Conservation (phyloP, 768 basidiomycete species). For the Agaricus sinodeliciosus region DNA sequence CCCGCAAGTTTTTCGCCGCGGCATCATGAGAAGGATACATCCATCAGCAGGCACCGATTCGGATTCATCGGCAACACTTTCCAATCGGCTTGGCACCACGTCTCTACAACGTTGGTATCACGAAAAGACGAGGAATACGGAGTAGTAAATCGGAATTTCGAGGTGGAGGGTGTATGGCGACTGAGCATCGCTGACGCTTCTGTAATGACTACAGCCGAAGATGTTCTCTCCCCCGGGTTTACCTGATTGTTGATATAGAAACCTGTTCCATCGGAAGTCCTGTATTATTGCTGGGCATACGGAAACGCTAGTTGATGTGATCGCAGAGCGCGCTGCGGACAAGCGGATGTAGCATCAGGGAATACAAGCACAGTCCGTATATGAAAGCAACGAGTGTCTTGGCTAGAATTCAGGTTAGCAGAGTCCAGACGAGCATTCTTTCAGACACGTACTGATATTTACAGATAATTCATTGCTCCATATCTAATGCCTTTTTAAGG, state of each 20-base stretch:
- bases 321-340: conserved; percentile 18
- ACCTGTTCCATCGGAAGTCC: conserved; percentile 8
- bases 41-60: neutral
- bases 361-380: too few relatives aligned
- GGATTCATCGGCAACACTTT: neutral
- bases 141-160: conserved; percentile 12
- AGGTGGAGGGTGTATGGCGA: conserved; percentile 9
- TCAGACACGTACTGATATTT: too few relatives aligned
- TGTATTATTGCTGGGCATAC: conserved; percentile 20
- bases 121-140: conserved; percentile 6
- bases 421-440: too few relatives aligned
- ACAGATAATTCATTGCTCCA: too few relatives aligned
- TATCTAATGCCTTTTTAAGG: too few relatives aligned
- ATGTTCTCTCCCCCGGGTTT: too few relatives aligned
- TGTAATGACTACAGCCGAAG: conserved; percentile 5
- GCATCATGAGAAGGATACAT: too few relatives aligned
- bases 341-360: too few relatives aligned
- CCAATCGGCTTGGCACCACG: neutral
- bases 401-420: too few relatives aligned
- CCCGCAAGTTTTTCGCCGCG: too few relatives aligned
- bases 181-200: conserved; percentile 13
- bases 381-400: too few relatives aligned
- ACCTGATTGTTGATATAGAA: too few relatives aligned
- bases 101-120: conserved; percentile 9
- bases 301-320: conserved; percentile 20